Conservation (phyloP, 305 asterid species). For the Striga hermonthica region DNA sequence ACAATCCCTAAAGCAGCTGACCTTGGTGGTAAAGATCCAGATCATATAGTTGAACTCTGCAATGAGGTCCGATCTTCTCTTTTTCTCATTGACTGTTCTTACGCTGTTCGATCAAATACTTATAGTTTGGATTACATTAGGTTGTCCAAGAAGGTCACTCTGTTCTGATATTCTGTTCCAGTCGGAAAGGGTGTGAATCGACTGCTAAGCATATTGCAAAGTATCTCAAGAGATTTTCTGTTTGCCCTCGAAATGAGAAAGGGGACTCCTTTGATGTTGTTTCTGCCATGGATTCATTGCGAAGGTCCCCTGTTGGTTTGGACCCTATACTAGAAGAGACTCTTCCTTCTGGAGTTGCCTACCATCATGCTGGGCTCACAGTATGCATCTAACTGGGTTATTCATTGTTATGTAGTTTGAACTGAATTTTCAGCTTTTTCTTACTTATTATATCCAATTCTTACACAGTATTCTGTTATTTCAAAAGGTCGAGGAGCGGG, state of each 20-base stretch:
- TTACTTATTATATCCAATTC: conserved; percentile 31
- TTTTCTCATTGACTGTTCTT: conserved; percentile 18
- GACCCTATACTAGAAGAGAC: conserved; percentile 91
- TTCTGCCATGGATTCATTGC: conserved; percentile 77
- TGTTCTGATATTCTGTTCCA: conserved; percentile 93
- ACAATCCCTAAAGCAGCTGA: conserved; percentile 70
- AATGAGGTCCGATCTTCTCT: conserved; percentile 64
- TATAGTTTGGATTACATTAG: conserved; percentile 41
- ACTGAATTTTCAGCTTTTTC: conserved; percentile 21
- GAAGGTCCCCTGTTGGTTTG: conserved; percentile 93
- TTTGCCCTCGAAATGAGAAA: conserved; percentile 48
- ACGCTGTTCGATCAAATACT: conserved; percentile 25
- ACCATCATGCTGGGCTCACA: conserved; percentile 99
- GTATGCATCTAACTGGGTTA: conserved; percentile 40
- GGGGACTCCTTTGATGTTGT: conserved; percentile 55
- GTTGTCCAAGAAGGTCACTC: conserved; percentile 99
- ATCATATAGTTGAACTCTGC: conserved; percentile 94
- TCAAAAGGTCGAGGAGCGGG: conserved; percentile 92
- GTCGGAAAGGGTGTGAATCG: conserved; percentile 98
- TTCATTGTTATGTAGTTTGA: conserved; percentile 32
- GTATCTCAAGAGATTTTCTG: conserved; percentile 59
- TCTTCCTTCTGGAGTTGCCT: conserved; percentile 95
- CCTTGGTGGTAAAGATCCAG: conserved; percentile 95
- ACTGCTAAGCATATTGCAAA: conserved; percentile 92
- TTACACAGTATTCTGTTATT: conserved; percentile 34